Conservation (phyloP, 2,329 filamentous ascomycete species). For the Eurotiales sp. region DNA sequence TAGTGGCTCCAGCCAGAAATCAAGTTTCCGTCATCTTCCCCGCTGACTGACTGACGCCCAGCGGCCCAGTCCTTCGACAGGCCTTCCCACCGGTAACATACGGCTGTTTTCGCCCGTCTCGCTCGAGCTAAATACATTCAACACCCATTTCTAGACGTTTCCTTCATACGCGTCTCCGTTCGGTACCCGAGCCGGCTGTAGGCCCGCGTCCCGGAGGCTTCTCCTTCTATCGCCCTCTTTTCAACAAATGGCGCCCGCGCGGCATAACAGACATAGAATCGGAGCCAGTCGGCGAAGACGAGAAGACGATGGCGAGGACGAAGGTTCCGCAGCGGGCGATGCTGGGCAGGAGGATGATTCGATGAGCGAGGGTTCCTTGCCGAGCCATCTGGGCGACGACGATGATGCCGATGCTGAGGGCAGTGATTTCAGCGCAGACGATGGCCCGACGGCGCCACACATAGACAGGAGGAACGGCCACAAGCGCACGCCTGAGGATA, state of each 20-base stretch:
- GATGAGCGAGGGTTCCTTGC: constrained; percentile 58
- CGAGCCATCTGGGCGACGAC: constrained; percentile 56
- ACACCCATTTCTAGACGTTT: neutral
- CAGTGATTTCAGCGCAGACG: constrained; percentile 54
- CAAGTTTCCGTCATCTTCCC: constrained; percentile 11
- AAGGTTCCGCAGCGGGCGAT: constrained; percentile 47
- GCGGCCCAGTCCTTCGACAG: neutral
- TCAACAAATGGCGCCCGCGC: constrained; percentile 38
- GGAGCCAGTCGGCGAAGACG: constrained; percentile 43
- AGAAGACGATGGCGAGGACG: constrained; percentile 49
- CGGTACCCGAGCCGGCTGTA: constrained; percentile 9
- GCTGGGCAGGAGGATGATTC: constrained; percentile 55
- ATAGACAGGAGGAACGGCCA: constrained; percentile 2
- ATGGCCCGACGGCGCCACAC: constrained; percentile 31
- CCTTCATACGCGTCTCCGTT: constrained; percentile 6
- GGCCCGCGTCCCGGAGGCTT: neutral
- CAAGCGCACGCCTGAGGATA: constrained; percentile 25
- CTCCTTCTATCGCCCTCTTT: neutral
- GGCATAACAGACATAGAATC: constrained; percentile 40
- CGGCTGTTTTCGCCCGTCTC: neutral
- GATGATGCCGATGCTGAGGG: constrained; percentile 59
- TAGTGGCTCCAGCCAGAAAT: constrained; percentile 5
- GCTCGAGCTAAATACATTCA: neutral
- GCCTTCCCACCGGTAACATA: neutral
- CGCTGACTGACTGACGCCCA: neutral